These are phyloP conservation scores for Tylopilus balloui DNA, from an alignment of 768 basidiomycete species.

Conservation along the genomic window DNA sequence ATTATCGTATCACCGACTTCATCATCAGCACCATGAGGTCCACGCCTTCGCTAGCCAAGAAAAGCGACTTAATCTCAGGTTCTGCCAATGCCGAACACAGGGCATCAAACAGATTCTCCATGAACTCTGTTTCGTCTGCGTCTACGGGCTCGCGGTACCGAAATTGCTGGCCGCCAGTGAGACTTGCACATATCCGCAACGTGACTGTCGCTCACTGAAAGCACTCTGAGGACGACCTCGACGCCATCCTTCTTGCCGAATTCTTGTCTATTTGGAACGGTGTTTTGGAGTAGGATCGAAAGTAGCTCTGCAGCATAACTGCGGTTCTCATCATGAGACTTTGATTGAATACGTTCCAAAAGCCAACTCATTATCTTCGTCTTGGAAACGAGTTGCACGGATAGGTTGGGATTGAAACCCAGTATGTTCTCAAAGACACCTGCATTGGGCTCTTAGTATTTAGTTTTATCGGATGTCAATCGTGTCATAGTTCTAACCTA, in stretches of 20 bases:
- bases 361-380: slow-evolving; percentile 80
- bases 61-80: slow-evolving; percentile 70
- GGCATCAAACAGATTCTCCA: slow-evolving; percentile 94
- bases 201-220: slow-evolving; percentile 60
- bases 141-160: slow-evolving; percentile 79
- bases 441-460: slow-evolving; percentile 24
- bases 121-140: slow-evolving; percentile 91
- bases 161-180: slow-evolving; percentile 59
- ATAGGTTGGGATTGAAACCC: slow-evolving; percentile 76
- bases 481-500: slow-evolving; percentile 54
- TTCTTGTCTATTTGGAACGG: slow-evolving; percentile 59
- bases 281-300: slow-evolving; percentile 84
- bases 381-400: slow-evolving; percentile 63
- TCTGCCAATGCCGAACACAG: slow-evolving; percentile 85
- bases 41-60: slow-evolving; percentile 87
- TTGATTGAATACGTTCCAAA: slow-evolving; percentile 65
- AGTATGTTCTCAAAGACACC: slow-evolving; percentile 93
- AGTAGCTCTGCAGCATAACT: slow-evolving; percentile 91
- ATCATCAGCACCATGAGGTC: slow-evolving; percentile 99
- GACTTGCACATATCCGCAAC: slow-evolving; percentile 4
- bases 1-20: slow-evolving; percentile 56
- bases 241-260: slow-evolving; percentile 75
- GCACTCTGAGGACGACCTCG: slow-evolving; percentile 66
- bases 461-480: neutral
- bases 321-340: slow-evolving; percentile 83